Percentiles rank a stretch among this genome's conserved stretches.
These are phyloP conservation scores for Phytophthora agathidicida DNA, from an alignment of 352 stramenopile genomes.

Conservation along the genomic window DNA sequence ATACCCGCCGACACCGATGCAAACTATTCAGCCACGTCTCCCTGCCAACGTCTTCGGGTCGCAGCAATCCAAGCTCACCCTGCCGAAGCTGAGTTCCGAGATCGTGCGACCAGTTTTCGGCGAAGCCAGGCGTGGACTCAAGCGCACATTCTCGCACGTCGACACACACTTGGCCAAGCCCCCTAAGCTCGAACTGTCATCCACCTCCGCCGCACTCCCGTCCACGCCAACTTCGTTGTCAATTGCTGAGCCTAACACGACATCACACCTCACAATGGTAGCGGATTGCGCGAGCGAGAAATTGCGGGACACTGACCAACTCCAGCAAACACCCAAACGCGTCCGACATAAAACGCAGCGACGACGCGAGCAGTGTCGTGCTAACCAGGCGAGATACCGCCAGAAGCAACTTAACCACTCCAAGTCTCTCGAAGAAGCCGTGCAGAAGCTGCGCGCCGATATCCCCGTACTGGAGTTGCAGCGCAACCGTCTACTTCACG, in stretches of 20 bases:
- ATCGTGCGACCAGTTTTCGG: background rate
- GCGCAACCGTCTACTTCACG: conserved; percentile 17
- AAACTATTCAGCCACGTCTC: background rate
- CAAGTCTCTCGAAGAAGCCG: conserved; percentile 11
- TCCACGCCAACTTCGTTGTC: too few species aligned
- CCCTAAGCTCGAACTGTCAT: too few species aligned
- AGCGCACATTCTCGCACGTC: too few species aligned
- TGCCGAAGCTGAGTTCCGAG: conserved; percentile 2
- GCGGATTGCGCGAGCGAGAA: background rate
- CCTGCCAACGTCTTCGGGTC: background rate
- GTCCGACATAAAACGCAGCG: conserved; percentile 29
- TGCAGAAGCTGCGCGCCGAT: conserved; percentile 22
- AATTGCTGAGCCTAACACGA: too few species aligned
- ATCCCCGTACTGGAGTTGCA: conserved; percentile 32
- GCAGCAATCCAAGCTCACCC: too few species aligned
- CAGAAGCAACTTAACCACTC: conserved; percentile 25
- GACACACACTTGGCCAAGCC: too few species aligned
- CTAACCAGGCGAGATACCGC: conserved; percentile 42
- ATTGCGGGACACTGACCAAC: background rate
- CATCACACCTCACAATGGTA: background rate
- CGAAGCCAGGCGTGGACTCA: background rate
- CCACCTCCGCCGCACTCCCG: too few species aligned
- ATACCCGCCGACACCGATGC: background rate
- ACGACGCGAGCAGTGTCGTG: conserved; percentile 35
- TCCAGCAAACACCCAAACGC: conserved; percentile 13